Conservation (phyloP, 2,329 filamentous ascomycete species). For the Epichloe glyceriae region DNA sequence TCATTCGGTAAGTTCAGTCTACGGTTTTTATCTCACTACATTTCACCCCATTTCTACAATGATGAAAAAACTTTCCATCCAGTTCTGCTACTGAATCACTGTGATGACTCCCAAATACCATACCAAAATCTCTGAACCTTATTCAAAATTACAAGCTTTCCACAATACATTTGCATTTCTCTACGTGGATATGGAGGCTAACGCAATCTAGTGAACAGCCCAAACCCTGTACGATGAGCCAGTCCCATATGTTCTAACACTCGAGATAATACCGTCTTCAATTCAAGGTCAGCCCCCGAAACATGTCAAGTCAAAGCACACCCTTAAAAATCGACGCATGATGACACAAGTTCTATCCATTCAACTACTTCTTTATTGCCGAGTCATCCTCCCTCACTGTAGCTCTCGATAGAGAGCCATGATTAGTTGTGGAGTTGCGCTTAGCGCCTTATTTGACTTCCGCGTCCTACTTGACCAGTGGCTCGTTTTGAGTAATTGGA, state of each 20-base stretch:
- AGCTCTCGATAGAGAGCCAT: slow-evolving; percentile 36
- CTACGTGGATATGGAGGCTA: background rate
- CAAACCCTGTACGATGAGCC: background rate
- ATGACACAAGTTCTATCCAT: slow-evolving; percentile 56
- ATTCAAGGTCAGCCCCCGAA: background rate
- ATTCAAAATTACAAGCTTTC: background rate
- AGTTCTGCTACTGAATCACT: slow-evolving; percentile 64
- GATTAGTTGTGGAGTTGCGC: slow-evolving; percentile 64
- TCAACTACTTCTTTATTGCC: slow-evolving; percentile 55
- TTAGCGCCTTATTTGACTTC: slow-evolving; percentile 45
- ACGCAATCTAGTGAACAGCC: background rate
- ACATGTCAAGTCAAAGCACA: background rate
- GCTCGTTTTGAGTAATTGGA: slow-evolving; percentile 41
- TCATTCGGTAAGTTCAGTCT: background rate
- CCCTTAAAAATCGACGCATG: slow-evolving; percentile 11
- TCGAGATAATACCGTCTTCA: background rate
- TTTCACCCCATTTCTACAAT: slow-evolving; percentile 20
- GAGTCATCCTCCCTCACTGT: slow-evolving; percentile 62
- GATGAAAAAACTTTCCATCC: slow-evolving; percentile 52
- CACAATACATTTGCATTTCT: background rate
- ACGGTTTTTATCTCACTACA: background rate
- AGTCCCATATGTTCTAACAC: background rate
- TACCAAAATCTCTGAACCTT: slow-evolving; percentile 44
- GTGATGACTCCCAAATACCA: slow-evolving; percentile 56
- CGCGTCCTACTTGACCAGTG: slow-evolving; percentile 31